Conservation (phyloP, 2,329 filamentous ascomycete species). For the Dactylella cylindrospora region DNA sequence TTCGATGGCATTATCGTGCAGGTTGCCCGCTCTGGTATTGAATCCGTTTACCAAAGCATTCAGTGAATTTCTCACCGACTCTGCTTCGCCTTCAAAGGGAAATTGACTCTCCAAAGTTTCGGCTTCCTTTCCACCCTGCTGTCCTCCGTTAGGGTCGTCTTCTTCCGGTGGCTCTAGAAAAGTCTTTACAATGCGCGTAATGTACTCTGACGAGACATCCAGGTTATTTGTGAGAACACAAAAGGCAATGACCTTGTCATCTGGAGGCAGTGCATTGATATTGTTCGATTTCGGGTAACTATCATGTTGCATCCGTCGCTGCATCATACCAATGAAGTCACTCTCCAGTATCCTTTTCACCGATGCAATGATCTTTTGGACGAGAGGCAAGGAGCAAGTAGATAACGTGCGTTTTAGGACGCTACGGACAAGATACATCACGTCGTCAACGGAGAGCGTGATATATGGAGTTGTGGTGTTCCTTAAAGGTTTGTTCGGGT, state of each 20-base stretch:
- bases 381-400: constrained; percentile 77
- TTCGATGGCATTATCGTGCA: constrained; percentile 79
- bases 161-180: constrained; percentile 26
- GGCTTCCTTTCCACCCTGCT: constrained; percentile 4
- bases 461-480: constrained; percentile 80
- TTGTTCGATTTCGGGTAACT: constrained; percentile 69
- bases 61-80: constrained; percentile 68
- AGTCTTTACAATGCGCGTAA: constrained; percentile 76
- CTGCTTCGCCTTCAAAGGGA: constrained; percentile 74
- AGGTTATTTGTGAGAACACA: constrained; percentile 94
- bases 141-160: background rate
- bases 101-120: constrained; percentile 65
- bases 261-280: constrained; percentile 62
- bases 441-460: constrained; percentile 92
- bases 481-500: constrained; percentile 61
- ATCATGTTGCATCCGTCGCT: constrained; percentile 96
- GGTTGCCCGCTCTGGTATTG: constrained; percentile 73
- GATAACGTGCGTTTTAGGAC: constrained; percentile 83
- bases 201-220: constrained; percentile 87
- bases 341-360: constrained; percentile 77
- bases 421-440: constrained; percentile 98
- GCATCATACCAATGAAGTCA: constrained; percentile 95
- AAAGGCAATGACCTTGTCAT: constrained; percentile 84
- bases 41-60: constrained; percentile 71
- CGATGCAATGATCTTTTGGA: constrained; percentile 74